phyloP scores from a whole-genome alignment of 75 land plant genomes.

The Sequoia sempervirens region DNA sequence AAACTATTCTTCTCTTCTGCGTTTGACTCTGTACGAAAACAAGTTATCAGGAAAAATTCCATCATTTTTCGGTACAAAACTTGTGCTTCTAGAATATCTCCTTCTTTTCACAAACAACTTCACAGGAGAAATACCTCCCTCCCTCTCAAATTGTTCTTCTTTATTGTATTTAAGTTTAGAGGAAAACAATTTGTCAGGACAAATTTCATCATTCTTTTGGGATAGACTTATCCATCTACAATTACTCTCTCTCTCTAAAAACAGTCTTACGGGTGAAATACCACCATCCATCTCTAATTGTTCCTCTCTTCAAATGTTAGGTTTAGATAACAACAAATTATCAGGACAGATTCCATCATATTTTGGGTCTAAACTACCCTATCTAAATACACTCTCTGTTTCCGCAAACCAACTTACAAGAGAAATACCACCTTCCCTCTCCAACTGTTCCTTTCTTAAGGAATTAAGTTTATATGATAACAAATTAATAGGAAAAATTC shows the following conservation, averaged over 20 bases:
- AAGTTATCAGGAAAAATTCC: slow-evolving; percentile 28
- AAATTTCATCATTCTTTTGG: neutral
- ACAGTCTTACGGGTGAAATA: neutral
- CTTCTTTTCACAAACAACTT: slow-evolving; percentile 6
- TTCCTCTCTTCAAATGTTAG: neutral
- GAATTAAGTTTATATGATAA: neutral
- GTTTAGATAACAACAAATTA: neutral
- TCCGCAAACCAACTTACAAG: neutral
- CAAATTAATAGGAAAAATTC: slow-evolving; percentile 20
- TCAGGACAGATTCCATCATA: neutral
- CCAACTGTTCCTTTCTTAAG: neutral
- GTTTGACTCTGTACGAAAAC: neutral
- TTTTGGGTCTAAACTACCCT: too few relatives aligned
- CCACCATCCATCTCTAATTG: neutral
- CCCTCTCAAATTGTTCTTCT: neutral
- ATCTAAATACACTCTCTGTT: slow-evolving; percentile 5
- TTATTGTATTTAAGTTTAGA: neutral
- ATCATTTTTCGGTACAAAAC: slow-evolving; percentile 12
- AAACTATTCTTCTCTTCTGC: neutral
- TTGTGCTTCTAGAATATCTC: slow-evolving; percentile 12
- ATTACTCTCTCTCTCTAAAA: neutral
- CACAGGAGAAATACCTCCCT: neutral
- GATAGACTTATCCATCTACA: neutral
- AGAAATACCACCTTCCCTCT: neutral
- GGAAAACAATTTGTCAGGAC: neutral